phyloP scores from a whole-genome alignment of 2,329 filamentous ascomycete species.

The Penicillium sp. region DNA sequence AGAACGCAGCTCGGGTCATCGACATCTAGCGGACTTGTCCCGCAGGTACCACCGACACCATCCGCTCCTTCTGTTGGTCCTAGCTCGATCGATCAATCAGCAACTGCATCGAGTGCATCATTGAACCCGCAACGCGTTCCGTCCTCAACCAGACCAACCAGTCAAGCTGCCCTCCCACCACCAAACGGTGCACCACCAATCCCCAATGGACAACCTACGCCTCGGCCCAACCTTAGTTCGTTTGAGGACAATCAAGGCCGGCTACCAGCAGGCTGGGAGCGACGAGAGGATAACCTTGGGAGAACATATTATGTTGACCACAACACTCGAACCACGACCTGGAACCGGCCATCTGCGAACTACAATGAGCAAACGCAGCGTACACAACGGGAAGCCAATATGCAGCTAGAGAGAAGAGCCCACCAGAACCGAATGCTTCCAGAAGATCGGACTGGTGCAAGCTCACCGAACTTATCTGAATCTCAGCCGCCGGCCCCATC shows the following conservation, averaged over 20 bases:
- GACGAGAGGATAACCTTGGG: constrained; percentile 91
- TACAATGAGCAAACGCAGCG: constrained; percentile 78
- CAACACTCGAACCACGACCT: constrained; percentile 94
- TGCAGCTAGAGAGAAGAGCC: constrained; percentile 87
- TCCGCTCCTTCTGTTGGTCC: constrained; percentile 34
- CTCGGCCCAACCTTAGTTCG: constrained; percentile 73
- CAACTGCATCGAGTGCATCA: constrained; percentile 39
- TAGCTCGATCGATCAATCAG: constrained; percentile 34
- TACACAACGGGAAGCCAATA: constrained; percentile 83
- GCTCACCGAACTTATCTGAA: constrained; percentile 76
- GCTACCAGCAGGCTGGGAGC: constrained; percentile 91
- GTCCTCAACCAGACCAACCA: constrained; percentile 43
- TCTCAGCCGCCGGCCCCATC: constrained; percentile 48
- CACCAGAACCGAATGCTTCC: constrained; percentile 96
- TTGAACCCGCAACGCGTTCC: constrained; percentile 41
- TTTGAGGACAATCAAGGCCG: constrained; percentile 97
- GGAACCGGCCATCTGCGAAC: constrained; percentile 84
- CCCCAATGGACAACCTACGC: constrained; percentile 43
- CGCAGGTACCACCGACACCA: constrained; percentile 36
- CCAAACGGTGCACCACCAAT: constrained; percentile 46
- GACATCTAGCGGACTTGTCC: constrained; percentile 46
- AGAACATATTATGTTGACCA: constrained; percentile 98
- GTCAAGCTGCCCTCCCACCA: constrained; percentile 41
- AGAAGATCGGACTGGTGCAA: constrained; percentile 92
- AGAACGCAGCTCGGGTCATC: constrained; percentile 40